Evolutionary conservation across 169 alveolate species (phyloP).

Genomic region (Eimeria praecox): DNA sequence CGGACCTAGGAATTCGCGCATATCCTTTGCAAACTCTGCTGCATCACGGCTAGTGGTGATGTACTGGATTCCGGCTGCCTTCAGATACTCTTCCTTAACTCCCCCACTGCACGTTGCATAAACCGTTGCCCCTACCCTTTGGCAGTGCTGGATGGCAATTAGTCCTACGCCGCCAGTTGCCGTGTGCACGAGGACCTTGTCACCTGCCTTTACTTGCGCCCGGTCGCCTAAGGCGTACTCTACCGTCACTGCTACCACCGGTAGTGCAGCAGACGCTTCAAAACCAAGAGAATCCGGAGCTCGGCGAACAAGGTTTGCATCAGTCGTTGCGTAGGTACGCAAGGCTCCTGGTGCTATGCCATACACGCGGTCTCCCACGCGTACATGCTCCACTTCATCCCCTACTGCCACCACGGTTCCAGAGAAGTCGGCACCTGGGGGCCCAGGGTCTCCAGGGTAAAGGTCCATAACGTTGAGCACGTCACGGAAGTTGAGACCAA

Average conservation of each 20-base stretch:
- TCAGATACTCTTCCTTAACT: conserved; percentile 82
- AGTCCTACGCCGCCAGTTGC: conserved; percentile 89
- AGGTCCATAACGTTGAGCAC: conserved; percentile 88
- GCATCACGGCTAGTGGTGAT: conserved; percentile 86
- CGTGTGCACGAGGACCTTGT: conserved; percentile 85
- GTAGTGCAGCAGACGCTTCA: conserved; percentile 87
- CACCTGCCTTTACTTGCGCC: conserved; percentile 86
- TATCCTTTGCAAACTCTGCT: conserved; percentile 82
- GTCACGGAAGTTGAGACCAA: conserved; percentile 87
- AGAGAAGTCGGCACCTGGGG: conserved; percentile 89
- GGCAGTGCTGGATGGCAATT: conserved; percentile 86
- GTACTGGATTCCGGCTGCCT: conserved; percentile 83
- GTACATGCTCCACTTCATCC: conserved; percentile 64
- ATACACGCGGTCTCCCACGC: conserved; percentile 86
- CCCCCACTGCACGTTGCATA: conserved; percentile 87
- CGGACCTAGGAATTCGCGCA: conserved; percentile 78
- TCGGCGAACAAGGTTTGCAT: conserved; percentile 10
- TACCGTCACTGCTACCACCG: conserved; percentile 87
- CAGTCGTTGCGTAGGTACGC: conserved; percentile 81
- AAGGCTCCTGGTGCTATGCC: conserved; percentile 88
- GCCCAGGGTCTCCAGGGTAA: conserved; percentile 93
- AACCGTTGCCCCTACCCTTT: conserved; percentile 86
- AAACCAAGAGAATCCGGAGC: conserved; percentile 79
- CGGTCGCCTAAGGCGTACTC: conserved; percentile 86
- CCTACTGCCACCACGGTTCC: conserved; percentile 87